phyloP scores from a whole-genome alignment of 1,284 basidiomycete genomes.

The Pseudozyma sp. region DNA sequence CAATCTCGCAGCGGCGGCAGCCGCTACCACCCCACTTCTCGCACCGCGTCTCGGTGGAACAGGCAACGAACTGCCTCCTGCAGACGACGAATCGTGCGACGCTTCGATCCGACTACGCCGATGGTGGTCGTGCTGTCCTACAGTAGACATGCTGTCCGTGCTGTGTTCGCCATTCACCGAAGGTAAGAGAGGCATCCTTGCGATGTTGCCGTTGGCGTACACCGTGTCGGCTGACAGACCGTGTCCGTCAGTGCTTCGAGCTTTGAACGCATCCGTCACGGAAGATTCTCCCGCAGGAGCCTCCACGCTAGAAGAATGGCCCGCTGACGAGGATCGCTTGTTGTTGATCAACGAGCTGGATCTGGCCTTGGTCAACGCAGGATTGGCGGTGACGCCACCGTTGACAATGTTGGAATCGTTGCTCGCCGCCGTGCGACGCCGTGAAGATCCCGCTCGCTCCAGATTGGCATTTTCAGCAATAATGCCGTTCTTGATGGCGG shows the following conservation, averaged over 20 bases:
- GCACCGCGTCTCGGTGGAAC: slow-evolving; percentile 20
- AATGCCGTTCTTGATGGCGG: slow-evolving; percentile 15
- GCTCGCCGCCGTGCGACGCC: not conserved
- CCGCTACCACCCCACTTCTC: not conserved
- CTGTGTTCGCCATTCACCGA: not conserved
- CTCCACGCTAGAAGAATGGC: not conserved
- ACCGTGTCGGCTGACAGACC: not conserved
- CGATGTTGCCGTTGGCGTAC: slow-evolving; percentile 45
- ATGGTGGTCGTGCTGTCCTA: not conserved
- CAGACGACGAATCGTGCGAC: slow-evolving; percentile 12
- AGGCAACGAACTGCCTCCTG: slow-evolving; percentile 13
- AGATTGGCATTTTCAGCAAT: slow-evolving; percentile 5
- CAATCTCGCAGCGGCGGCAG: slow-evolving; percentile 7
- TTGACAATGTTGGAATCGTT: not conserved
- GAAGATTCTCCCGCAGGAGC: not conserved
- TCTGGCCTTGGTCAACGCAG: not conserved
- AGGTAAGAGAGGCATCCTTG: slow-evolving; percentile 24
- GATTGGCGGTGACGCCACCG: not conserved
- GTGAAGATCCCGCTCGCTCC: slow-evolving; percentile 2
- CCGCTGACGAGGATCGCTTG: slow-evolving; percentile 1
- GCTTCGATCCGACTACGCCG: not conserved
- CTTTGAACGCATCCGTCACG: not conserved
- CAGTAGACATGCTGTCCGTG: slow-evolving; percentile 4
- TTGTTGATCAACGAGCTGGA: slow-evolving; percentile 20
- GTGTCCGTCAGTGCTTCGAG: not conserved